phyloP scores from a whole-genome alignment of 371 early-diverging fungal genomes.

The Chytridium lagenaria region DNA sequence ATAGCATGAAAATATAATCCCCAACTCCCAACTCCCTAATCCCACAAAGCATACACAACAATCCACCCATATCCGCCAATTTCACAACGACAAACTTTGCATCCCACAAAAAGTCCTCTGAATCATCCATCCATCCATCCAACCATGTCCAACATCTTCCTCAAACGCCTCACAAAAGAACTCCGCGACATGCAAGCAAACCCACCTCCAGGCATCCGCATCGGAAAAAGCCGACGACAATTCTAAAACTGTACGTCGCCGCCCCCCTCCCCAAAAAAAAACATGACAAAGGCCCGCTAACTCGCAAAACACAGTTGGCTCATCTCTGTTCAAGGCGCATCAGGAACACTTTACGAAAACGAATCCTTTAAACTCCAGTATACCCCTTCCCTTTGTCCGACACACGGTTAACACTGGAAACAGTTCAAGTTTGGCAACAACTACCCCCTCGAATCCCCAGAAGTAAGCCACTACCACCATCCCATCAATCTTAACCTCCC shows the following conservation, averaged over 20 bases:
- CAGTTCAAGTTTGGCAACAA: constrained; percentile 81
- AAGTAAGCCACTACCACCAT: constrained; percentile 43
- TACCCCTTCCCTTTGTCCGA: background rate
- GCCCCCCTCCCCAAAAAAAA: too few relatives aligned
- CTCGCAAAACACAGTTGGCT: too few relatives aligned
- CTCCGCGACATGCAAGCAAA: constrained; percentile 50
- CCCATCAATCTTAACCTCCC: background rate
- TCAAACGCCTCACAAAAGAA: constrained; percentile 61
- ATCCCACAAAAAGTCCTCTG: background rate
- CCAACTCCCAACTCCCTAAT: too few relatives aligned
- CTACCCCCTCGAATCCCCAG: constrained; percentile 89
- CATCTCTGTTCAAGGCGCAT: constrained; percentile 43
- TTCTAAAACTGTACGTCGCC: constrained; percentile 29
- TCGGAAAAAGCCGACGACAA: constrained; percentile 47
- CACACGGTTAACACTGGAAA: background rate
- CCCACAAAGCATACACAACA: too few relatives aligned
- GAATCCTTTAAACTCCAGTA: constrained; percentile 69
- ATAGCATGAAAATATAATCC: too few relatives aligned
- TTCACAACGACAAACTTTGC: too few relatives aligned
- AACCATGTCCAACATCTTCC: constrained; percentile 48
- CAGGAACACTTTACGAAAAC: constrained; percentile 56
- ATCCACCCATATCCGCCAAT: too few relatives aligned
- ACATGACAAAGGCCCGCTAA: too few relatives aligned
- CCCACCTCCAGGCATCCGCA: constrained; percentile 51
- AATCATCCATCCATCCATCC: background rate